Evolutionary conservation across 306 rosid genomes (phyloP), one percentile per base, ranked within the genome.

Genomic region (Parietaria judaica): DNA sequence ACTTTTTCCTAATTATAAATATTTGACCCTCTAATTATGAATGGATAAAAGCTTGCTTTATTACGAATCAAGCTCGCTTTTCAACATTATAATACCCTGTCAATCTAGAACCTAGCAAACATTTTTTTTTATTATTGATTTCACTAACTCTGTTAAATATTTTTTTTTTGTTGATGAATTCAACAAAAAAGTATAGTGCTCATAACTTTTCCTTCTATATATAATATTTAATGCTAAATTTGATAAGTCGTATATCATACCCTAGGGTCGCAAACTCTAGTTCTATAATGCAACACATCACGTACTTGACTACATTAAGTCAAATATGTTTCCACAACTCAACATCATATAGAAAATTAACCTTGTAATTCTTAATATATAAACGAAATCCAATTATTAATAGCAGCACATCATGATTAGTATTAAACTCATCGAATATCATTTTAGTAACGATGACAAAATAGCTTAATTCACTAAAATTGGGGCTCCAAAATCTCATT

Each of bases 311-410:
- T 69, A 54, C 3, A 7, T 47, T 51, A 31, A 52, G 45, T 68
- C 56, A 54, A 64, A 36, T 52, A 54, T 41, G 62, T 14, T 53
- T 65, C 15, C 35, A 31, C 2, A 11, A 35, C 54, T 72, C 61
- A 43, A 60, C 13, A 60, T 72, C 67, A n/a, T 11, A 34, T n/a
- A 50, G 14, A 50, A 6, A 51, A 47, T 48, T 58, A 63, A 60
- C 41, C 60, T 13, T 12, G 52, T 23, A 23, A 0, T 23, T 23
- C 31, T 23, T 15, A 17, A 31, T 35, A 8, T 14, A 64, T 57
- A 54, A 36, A 15, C 11, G 46, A 48, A 60, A 51, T 37, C 58
- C 14, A 66, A 66, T 48, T 66, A 53, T 36, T 53, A 23, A 23
- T 23, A 48, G 51, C 50, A 70, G 9, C 56, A 16, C 45, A 53